These are phyloP conservation scores for Coemansia sp. DNA, from an alignment of 192 early-diverging fungal species.

Conservation along the genomic window DNA sequence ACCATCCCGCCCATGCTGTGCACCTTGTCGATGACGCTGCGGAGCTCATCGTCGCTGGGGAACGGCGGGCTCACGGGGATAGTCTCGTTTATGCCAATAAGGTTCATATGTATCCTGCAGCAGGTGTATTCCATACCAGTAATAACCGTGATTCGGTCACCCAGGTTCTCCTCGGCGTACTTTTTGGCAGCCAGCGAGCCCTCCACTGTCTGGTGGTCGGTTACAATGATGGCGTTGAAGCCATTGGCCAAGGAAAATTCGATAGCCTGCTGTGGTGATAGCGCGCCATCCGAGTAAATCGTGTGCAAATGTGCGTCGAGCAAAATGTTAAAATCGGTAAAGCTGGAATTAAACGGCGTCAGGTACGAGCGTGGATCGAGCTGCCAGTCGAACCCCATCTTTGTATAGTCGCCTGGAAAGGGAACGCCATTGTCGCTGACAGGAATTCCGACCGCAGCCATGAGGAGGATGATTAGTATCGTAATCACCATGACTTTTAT, in stretches of 20 bases:
- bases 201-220: slow-evolving; percentile 68
- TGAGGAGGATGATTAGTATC: slow-evolving; percentile 40
- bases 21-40: slow-evolving; percentile 58
- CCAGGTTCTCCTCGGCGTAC: slow-evolving; percentile 59
- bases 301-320: slow-evolving; percentile 71
- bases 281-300: slow-evolving; percentile 62
- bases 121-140: slow-evolving; percentile 71
- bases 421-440: slow-evolving; percentile 48
- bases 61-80: slow-evolving; percentile 53
- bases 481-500: slow-evolving; percentile 28
- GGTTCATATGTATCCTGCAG: slow-evolving; percentile 74
- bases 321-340: slow-evolving; percentile 57
- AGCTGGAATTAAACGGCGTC: slow-evolving; percentile 24
- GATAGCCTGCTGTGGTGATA: slow-evolving; percentile 60
- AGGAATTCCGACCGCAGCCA: slow-evolving; percentile 46
- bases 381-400: slow-evolving; percentile 35
- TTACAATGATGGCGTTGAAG: slow-evolving; percentile 70
- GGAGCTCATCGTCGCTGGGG: slow-evolving; percentile 66
- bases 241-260: slow-evolving; percentile 70
- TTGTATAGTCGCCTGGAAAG: slow-evolving; percentile 28
- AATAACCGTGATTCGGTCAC: slow-evolving; percentile 60
- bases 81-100: slow-evolving; percentile 65
- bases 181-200: slow-evolving; percentile 64
- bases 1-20: slow-evolving; percentile 72
- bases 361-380: slow-evolving; percentile 23